Base-by-base conservation (phyloP, 495 filamentous ascomycete genomes). In the Pyronema domesticum region DNA sequence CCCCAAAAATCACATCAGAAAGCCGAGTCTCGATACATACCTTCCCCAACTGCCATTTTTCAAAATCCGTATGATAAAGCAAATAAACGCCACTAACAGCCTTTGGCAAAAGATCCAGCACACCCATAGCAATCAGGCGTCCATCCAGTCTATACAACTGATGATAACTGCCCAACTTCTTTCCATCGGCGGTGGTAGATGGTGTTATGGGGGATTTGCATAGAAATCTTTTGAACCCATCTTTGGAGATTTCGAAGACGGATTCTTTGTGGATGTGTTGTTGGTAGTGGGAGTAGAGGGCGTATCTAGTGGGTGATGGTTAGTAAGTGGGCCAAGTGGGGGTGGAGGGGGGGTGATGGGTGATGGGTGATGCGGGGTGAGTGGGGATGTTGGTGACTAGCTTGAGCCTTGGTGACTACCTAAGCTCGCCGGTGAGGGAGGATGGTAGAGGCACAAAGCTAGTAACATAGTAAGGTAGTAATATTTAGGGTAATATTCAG, bases 1-100 rank as follows among this genome's bases (percentile, higher is more conserved):
- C 5, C 23, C 23, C 23, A 30, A 30, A 30, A 30, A 30, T 1
- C 23, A 30, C 23, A 30, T n/a, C n/a, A n/a, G n/a, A n/a, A n/a
- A n/a, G n/a, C n/a, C n/a, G n/a, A n/a, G n/a, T n/a, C n/a, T n/a
- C n/a, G 6, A 89, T 91, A 56, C 83, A 82, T 34, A 95, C 69
- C 68, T 96, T 98, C 2, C 91, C 91, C 60, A 94, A 82, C 54
- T 79, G 77, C 74, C 80, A 89, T 17, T 74, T 71, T 53, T 83
- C 80, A 59, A 89, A 81, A 23, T 85, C 84, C 57, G 83, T 79
- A 65, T 95, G 83, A 64, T 98, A 91, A 70, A 95, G 77, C 63
- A 95, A 85, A 67, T 98, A 98, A 37, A 96, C 91, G 15, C 84
- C 86, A 69, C 89, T 95, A 34, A 98, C 86, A 55, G 80, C 81